These are phyloP conservation scores for Forsythia suspensa DNA, from an alignment of 257 asterid genomes.

Conservation along the genomic window DNA sequence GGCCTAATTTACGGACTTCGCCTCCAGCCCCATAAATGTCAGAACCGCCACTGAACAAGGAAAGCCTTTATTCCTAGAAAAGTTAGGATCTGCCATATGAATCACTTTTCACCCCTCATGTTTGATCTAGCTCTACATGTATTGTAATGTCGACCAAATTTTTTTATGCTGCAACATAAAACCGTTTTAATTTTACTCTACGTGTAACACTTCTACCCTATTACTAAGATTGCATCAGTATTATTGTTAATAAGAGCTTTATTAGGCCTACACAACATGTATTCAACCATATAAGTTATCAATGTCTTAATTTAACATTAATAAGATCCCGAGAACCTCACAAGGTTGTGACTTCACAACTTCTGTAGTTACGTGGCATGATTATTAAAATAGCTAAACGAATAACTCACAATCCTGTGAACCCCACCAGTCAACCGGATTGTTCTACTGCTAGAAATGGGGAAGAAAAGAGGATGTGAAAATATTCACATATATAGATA, in stretches of 20 bases:
- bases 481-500: not conserved
- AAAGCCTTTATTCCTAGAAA: not conserved
- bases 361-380: not conserved
- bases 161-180: not conserved
- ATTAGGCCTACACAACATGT: not conserved
- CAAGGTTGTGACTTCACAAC: not conserved
- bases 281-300: not conserved
- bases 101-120: not conserved
- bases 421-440: not conserved
- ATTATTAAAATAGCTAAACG: not conserved
- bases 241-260: not conserved
- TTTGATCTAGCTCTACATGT: not conserved
- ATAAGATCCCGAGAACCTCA: not conserved
- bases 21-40: too few relatives aligned
- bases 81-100: not conserved
- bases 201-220: not conserved
- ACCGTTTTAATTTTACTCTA: not conserved
- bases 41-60: not conserved
- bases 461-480: not conserved
- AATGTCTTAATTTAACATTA: not conserved
- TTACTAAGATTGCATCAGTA: not conserved
- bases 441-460: too few relatives aligned
- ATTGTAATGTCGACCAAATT: not conserved
- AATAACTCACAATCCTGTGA: not conserved
- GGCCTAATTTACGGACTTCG: too few relatives aligned